Evolutionary conservation across 1,284 basidiomycete species (phyloP), one percentile per base, ranked within the genome.

Genomic region (Microbotryum lychnidis-dioicae): DNA sequence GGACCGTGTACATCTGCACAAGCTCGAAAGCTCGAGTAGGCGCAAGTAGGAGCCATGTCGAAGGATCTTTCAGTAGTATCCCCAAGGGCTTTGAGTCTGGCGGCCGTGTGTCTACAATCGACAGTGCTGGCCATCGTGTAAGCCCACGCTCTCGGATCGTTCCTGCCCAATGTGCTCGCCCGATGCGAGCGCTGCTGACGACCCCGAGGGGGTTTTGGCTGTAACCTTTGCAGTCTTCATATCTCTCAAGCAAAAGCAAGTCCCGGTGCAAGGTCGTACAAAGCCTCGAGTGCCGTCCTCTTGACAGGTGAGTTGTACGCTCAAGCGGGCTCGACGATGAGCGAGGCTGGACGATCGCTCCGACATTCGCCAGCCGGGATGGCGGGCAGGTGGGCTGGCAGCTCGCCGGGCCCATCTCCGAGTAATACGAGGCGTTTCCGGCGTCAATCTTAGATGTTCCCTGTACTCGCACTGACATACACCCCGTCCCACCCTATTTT

Each of bases 241-340:
- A 51, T 62, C 14, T 66, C 66, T 9, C 66, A 67, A 25, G 49
- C 64, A 2, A 44, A 61, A 25, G 45, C 60, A 21, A 33, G 25
- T 8, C 64, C 66, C 14, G 62, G 63, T 2, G 63, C 63, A 21
- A 50, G 54, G 18, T 57, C 56, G 7, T 71, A 71, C 64, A 70
- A 69, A 47, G 66, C 71, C 10, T 68, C 71, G 47, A 71, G 69
- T 54, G 69, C 70, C 8, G 70, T 72, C n/a, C 54, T 72, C 21
- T 42, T 71, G 23, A 68, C 70, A 3, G 67, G 67, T 68, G 23
- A 20, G 63, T 42, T 6, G 12, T 25, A 33, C 7, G 21, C 51
- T 25, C 12, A 10, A 2, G 51, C n/a, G 4, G 23, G 14, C 27
- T 25, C 20, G 27, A n/a, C 51, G 25, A 53, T 14, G 51, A 16